Percentiles rank a stretch among this genome's conserved stretches.
These are phyloP conservation scores for Phytophthora crassamura DNA, from an alignment of 352 stramenopile genomes.

Conservation along the genomic window DNA sequence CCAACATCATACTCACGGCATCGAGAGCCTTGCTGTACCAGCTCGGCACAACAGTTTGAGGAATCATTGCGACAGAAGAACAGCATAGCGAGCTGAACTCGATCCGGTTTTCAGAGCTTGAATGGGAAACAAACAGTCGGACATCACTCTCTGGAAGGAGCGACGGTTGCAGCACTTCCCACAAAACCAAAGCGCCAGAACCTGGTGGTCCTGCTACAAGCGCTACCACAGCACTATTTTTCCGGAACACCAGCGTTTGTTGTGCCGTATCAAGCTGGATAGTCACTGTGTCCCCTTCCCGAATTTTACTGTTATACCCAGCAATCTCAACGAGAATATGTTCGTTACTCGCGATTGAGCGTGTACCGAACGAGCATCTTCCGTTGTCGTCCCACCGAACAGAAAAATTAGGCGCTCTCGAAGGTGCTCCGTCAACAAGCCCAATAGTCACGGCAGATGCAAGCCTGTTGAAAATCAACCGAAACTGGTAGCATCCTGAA, in stretches of 20 bases:
- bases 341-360: neutral
- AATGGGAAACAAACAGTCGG: slow-evolving; percentile 35
- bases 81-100: slow-evolving; percentile 26
- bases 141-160: slow-evolving; percentile 17
- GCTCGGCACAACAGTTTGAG: slow-evolving; percentile 37
- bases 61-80: slow-evolving; percentile 50
- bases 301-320: slow-evolving; percentile 31
- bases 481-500: slow-evolving; percentile 30
- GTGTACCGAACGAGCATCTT: slow-evolving; percentile 16
- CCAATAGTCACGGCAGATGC: slow-evolving; percentile 31
- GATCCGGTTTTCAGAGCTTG: slow-evolving; percentile 29
- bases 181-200: slow-evolving; percentile 33
- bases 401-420: neutral
- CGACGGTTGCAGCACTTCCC: slow-evolving; percentile 19
- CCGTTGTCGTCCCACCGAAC: slow-evolving; percentile 41
- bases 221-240: slow-evolving; percentile 44
- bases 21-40: slow-evolving; percentile 76
- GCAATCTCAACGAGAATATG: slow-evolving; percentile 22
- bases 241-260: slow-evolving; percentile 41
- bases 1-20: slow-evolving; percentile 58
- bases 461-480: slow-evolving; percentile 31
- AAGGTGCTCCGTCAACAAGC: slow-evolving; percentile 25
- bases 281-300: slow-evolving; percentile 47
- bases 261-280: slow-evolving; percentile 50
- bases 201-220: slow-evolving; percentile 23